phyloP scores from a whole-genome alignment of 2,329 filamentous ascomycete species.

The Hypoxylon sp. region DNA sequence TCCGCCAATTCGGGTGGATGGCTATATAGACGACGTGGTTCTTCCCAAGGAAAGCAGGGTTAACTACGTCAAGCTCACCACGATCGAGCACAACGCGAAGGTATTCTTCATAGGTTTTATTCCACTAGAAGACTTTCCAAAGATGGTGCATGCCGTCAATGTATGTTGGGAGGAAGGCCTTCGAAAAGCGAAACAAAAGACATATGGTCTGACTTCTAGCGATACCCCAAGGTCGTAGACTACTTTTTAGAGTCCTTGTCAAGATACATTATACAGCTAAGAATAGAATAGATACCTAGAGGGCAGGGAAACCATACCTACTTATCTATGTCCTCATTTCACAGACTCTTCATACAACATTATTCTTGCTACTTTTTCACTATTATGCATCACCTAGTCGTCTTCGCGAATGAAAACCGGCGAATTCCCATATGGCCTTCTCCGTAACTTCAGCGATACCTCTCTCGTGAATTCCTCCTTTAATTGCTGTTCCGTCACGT shows the following conservation, averaged over 20 bases:
- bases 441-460: conserved; percentile 25
- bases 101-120: conserved; percentile 14
- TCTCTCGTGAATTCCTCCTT: conserved; percentile 25
- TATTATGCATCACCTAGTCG: not conserved
- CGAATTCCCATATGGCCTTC: conserved; percentile 15
- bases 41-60: conserved; percentile 13
- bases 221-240: too few relatives aligned
- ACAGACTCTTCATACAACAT: too few relatives aligned
- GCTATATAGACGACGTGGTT: not conserved
- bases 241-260: too few relatives aligned
- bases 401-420: conserved; percentile 27
- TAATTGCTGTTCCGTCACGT: conserved; percentile 24
- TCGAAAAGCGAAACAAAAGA: not conserved
- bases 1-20: not conserved
- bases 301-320: too few relatives aligned
- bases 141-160: not conserved
- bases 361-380: too few relatives aligned
- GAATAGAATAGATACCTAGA: too few relatives aligned
- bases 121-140: not conserved
- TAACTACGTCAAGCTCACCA: conserved; percentile 7
- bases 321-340: too few relatives aligned
- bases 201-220: not conserved
- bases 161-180: conserved; percentile 1
- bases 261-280: too few relatives aligned
- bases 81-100: conserved; percentile 11